Percentiles rank a stretch among this genome's conserved stretches.
phyloP scores from a whole-genome alignment of 163 green algal species.

The Chlamydomonas reinhardtii region DNA sequence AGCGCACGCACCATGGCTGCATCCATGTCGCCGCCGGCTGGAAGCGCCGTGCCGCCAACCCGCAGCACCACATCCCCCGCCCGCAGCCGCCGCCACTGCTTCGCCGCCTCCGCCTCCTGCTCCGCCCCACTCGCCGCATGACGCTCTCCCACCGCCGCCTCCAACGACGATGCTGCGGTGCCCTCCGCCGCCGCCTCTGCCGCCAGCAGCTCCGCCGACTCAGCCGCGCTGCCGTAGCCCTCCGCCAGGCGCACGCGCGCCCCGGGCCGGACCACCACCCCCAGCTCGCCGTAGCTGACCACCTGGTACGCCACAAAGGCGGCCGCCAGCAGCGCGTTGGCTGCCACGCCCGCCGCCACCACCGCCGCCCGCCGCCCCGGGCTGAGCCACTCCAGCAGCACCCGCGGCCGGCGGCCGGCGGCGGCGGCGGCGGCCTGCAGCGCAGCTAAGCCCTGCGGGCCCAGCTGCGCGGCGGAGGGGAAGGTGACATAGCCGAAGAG shows the following conservation, averaged over 20 bases:
- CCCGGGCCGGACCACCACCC: not conserved
- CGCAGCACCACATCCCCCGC: conserved; percentile 15
- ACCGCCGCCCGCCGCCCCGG: conserved; percentile 18
- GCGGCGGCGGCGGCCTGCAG: not conserved
- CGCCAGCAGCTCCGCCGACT: not conserved
- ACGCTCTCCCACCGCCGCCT: too few relatives aligned
- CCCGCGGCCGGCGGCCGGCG: not conserved
- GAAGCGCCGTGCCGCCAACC: not conserved
- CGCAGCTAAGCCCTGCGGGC: not conserved
- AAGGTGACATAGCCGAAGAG: conserved; percentile 34
- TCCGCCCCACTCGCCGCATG: too few relatives aligned
- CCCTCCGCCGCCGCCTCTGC: not conserved
- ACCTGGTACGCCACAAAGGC: conserved; percentile 22
- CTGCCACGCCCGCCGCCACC: conserved; percentile 7
- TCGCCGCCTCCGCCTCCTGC: not conserved
- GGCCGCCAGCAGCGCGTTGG: conserved; percentile 9
- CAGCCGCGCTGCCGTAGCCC: not conserved
- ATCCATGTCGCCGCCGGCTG: not conserved
- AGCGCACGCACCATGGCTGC: not conserved
- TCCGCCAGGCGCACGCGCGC: not conserved
- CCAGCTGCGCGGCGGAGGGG: not conserved
- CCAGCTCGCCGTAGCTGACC: conserved; percentile 12
- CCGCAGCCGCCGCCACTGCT: not conserved
- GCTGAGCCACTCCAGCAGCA: conserved; percentile 14
- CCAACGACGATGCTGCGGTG: too few relatives aligned